Percentiles rank a stretch among this genome's conserved stretches.
Evolutionary conservation across 768 basidiomycete species (phyloP).

Genomic region (Daedaleopsis nitida): DNA sequence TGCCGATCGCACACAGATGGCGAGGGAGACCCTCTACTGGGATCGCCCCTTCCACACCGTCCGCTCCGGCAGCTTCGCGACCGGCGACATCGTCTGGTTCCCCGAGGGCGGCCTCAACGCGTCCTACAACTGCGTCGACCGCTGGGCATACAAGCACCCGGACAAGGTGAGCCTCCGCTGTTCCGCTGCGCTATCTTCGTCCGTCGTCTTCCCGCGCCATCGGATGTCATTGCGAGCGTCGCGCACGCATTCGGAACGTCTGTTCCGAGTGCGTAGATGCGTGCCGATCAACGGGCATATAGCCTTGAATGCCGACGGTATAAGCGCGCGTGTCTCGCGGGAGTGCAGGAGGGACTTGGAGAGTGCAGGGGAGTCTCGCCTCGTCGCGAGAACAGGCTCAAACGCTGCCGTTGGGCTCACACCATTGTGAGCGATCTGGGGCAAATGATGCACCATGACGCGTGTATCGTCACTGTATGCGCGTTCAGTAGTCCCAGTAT

Average conservation of each 20-base stretch:
- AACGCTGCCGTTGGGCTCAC: too few relatives aligned
- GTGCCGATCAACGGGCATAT: background rate
- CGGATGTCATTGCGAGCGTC: background rate
- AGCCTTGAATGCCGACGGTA: slow-evolving; percentile 1
- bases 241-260: slow-evolving; percentile 2
- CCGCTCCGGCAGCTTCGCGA: slow-evolving; percentile 76
- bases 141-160: slow-evolving; percentile 91
- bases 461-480: too few relatives aligned
- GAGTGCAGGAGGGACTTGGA: background rate
- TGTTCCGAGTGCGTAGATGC: slow-evolving; percentile 2
- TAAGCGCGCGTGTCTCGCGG: background rate
- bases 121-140: slow-evolving; percentile 96
- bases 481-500: too few relatives aligned
- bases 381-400: too few relatives aligned
- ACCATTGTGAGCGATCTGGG: too few relatives aligned
- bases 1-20: slow-evolving; percentile 46
- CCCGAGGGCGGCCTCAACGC: slow-evolving; percentile 92
- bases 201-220: slow-evolving; percentile 1
- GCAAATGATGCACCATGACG: too few relatives aligned
- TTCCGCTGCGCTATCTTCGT: background rate
- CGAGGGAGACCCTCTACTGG: slow-evolving; percentile 81
- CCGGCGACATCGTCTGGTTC: slow-evolving; percentile 94
- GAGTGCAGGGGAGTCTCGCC: too few relatives aligned
- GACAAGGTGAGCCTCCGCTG: slow-evolving; percentile 52
- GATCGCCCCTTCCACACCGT: slow-evolving; percentile 89